phyloP scores from a whole-genome alignment of 2,329 filamentous ascomycete genomes.

The Trichoderma guizhouense region DNA sequence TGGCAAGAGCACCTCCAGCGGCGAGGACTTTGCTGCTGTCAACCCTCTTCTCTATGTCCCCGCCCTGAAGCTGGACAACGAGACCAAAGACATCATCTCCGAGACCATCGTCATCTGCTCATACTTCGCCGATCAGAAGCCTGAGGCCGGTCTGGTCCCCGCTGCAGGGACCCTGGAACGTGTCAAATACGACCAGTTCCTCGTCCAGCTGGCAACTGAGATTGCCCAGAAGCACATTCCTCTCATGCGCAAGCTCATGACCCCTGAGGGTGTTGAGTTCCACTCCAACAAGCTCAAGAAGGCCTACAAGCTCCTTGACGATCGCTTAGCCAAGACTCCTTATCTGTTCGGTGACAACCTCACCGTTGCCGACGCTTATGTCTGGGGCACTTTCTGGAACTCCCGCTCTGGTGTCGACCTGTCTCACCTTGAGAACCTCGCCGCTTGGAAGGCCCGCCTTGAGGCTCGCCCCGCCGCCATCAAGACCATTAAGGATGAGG shows the following conservation, averaged over 20 bases:
- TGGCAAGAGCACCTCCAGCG: neutral
- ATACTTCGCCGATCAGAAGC: conserved; percentile 1
- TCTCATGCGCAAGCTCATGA: conserved; percentile 11
- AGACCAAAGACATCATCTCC: neutral
- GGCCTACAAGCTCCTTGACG: neutral
- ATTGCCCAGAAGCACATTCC: conserved; percentile 7
- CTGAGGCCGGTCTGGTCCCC: neutral
- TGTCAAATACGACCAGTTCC: conserved; percentile 2
- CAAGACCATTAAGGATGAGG: neutral
- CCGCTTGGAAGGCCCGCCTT: neutral
- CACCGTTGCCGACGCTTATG: conserved; percentile 2
- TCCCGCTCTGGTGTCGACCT: neutral
- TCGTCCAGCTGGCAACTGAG: neutral
- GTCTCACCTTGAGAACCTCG: neutral
- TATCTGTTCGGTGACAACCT: neutral
- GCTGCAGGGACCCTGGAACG: neutral
- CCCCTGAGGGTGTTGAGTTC: neutral
- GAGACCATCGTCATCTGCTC: conserved; percentile 1
- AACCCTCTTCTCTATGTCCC: conserved; percentile 6
- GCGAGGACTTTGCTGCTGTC: neutral
- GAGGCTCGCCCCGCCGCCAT: neutral
- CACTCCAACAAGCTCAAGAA: neutral
- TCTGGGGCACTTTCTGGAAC: conserved; percentile 10
- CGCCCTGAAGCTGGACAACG: neutral
- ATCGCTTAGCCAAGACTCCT: neutral